Base-by-base conservation (phyloP, 2,329 filamentous ascomycete genomes). In the Huntiella savannae region DNA sequence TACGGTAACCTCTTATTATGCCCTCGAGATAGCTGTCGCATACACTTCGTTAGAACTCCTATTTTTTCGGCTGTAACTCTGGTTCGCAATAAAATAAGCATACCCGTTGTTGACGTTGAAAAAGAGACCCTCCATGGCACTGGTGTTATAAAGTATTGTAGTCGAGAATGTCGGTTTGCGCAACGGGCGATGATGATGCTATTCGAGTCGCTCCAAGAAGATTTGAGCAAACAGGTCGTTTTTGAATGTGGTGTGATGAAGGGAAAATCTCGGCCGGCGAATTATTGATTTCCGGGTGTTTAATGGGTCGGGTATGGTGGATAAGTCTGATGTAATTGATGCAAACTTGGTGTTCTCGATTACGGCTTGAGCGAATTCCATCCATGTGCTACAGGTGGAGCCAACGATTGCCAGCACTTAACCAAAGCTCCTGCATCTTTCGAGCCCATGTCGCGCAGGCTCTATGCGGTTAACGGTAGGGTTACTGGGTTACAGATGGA, bases 61-160 rank as follows among this genome's bases (percentile, higher is more conserved):
- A 12, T 17, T n/a, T 15, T 13, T 13, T 22, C 32, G 41, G 19
- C 4, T 8, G 28, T 12, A 11, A 12, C 15, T 35, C n/a, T 46
- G 3, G 4, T 7, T 17, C 12, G 40, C 40, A 17, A 32, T n/a
- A 12, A 16, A 3, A 17, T 2, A 33, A 12, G n/a, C 73, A 53
- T 69, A 88, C 81, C 87, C 87, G 65, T 84, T 87, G 64, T 92
- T 86, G 52, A 88, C 82, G 66, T 95, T 95, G 68, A 91, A 95
- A 57, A 86, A 80, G 40, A 95, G 77, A 50, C 86, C 86, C 70
- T 94, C 86, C 86, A 93, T 94, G 50, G 58, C 68, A 55, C 35
- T 46, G 19, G 37, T 46, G 28, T 28, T 53, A 35, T 13, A 33
- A 6, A 33, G 35, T 13, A 41, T 40, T 51, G 47, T 45, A 51